Evolutionary conservation across 768 basidiomycete species (phyloP).

Genomic region (Auriscalpium microsporum): DNA sequence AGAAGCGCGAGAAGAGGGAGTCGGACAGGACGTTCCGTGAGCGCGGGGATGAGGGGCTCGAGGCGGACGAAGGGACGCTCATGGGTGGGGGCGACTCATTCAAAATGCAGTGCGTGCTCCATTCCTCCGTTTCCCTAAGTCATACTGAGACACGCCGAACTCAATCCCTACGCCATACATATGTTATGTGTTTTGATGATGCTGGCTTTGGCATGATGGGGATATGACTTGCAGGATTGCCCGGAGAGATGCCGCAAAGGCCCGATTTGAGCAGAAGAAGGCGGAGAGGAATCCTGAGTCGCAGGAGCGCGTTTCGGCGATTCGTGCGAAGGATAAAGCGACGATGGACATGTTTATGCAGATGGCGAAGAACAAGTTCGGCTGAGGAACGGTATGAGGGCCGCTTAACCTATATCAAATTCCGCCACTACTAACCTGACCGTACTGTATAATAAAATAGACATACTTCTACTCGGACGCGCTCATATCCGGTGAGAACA

Average conservation of each 20-base stretch:
- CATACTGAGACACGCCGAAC: too few species aligned
- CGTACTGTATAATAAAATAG: too few species aligned
- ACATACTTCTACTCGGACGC: too few species aligned
- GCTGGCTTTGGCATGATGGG: neutral
- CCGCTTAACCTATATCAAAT: too few species aligned
- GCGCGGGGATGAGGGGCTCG: constrained; percentile 67
- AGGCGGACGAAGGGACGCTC: constrained; percentile 69
- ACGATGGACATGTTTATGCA: constrained; percentile 97
- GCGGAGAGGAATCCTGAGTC: constrained; percentile 44
- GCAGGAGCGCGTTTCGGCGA: constrained; percentile 53
- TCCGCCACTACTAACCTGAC: too few species aligned
- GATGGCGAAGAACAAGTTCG: constrained; percentile 82
- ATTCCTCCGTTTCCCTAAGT: constrained; percentile 4
- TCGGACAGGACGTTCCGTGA: constrained; percentile 64
- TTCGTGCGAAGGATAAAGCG: constrained; percentile 75
- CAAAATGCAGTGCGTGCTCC: constrained; percentile 50
- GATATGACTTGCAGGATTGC: constrained; percentile 45
- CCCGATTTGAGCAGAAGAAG: constrained; percentile 49
- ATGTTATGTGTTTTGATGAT: neutral
- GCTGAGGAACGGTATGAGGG: constrained; percentile 30
- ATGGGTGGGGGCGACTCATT: constrained; percentile 84
- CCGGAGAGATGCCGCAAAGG: constrained; percentile 62
- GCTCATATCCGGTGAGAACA: too few species aligned
- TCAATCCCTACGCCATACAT: too few species aligned
- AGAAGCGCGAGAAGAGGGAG: constrained; percentile 69